Percentiles rank a stretch among this genome's conserved stretches.
phyloP scores from a whole-genome alignment of 768 basidiomycete genomes.

The Rhodotorula diobovata region DNA sequence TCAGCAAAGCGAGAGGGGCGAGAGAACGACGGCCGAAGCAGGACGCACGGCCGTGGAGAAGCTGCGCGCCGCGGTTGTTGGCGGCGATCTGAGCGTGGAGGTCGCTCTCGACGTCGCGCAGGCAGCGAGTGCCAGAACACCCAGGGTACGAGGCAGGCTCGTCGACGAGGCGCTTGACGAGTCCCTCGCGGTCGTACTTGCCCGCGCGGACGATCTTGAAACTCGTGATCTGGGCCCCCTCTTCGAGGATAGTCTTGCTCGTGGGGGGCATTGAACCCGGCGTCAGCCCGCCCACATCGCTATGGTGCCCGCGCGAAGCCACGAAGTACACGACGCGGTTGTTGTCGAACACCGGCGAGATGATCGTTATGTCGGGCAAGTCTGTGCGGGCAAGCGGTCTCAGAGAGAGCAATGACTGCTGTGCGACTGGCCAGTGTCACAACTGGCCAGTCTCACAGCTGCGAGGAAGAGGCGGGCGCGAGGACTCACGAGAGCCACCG shows the following conservation, averaged over 20 bases:
- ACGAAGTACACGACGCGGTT: constrained; percentile 48
- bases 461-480: background rate
- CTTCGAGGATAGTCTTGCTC: constrained; percentile 82
- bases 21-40: background rate
- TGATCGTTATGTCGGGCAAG: constrained; percentile 78
- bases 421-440: constrained; percentile 1
- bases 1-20: background rate
- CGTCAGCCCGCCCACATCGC: constrained; percentile 77
- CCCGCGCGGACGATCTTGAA: constrained; percentile 86
- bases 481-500: constrained; percentile 52
- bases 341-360: constrained; percentile 77
- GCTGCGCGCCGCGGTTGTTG: constrained; percentile 66
- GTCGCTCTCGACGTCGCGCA: constrained; percentile 85
- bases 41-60: constrained; percentile 42
- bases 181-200: constrained; percentile 67
- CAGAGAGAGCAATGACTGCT: too few species aligned
- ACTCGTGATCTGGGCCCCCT: constrained; percentile 83
- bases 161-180: constrained; percentile 74
- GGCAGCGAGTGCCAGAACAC: constrained; percentile 79
- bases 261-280: constrained; percentile 86
- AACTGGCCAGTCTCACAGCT: constrained; percentile 24
- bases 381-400: constrained; percentile 49
- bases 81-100: constrained; percentile 91
- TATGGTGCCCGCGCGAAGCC: constrained; percentile 88
- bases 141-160: constrained; percentile 68